These are phyloP conservation scores for Alternaria metachromatica DNA, from an alignment of 2,329 filamentous ascomycete genomes.

Conservation along the genomic window DNA sequence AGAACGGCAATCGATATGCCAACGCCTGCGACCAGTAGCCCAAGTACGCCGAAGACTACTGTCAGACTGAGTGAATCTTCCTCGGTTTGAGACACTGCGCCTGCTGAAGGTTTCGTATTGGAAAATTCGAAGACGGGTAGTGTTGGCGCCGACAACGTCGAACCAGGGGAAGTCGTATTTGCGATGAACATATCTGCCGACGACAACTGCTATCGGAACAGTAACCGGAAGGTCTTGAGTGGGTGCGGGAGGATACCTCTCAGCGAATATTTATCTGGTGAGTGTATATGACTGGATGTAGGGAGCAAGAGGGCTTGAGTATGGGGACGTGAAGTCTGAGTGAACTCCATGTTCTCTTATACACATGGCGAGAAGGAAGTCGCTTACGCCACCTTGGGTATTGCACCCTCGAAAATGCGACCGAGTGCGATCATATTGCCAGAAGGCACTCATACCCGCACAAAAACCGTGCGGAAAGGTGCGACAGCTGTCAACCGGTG, in stretches of 20 bases:
- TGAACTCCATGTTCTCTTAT: background rate
- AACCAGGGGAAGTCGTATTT: background rate
- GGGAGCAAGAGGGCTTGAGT: background rate
- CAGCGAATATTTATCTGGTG: background rate
- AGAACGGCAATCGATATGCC: constrained; percentile 3
- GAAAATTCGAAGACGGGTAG: background rate
- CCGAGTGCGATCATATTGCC: background rate
- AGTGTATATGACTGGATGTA: background rate
- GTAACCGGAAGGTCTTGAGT: too few species aligned
- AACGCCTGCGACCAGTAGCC: background rate
- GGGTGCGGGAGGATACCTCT: background rate
- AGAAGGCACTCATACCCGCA: background rate
- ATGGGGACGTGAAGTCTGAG: background rate
- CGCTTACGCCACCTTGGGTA: background rate
- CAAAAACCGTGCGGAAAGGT: background rate
- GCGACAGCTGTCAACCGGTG: background rate
- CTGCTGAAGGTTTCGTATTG: background rate
- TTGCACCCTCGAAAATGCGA: background rate
- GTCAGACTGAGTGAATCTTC: background rate
- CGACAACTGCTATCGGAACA: background rate
- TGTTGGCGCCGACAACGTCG: background rate
- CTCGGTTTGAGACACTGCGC: background rate
- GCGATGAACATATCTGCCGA: background rate
- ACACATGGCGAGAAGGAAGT: background rate
- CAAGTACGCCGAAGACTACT: constrained; percentile 2